Percentiles rank a stretch among this genome's conserved stretches.
phyloP scores from a whole-genome alignment of 2,329 filamentous ascomycete species.

The Keithomyces neogunnii region DNA sequence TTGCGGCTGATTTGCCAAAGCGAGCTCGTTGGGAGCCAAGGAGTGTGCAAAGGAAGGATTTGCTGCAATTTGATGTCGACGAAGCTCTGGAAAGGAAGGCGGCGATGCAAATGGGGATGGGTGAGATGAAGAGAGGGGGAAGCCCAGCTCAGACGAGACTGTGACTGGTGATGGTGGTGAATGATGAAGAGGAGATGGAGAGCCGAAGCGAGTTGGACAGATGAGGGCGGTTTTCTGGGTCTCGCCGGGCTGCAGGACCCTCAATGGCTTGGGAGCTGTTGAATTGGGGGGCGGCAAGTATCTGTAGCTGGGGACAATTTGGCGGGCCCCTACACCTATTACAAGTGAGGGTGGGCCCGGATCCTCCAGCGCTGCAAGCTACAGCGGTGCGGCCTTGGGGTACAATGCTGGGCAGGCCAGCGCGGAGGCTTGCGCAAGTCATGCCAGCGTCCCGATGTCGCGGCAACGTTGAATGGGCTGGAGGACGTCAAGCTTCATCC shows the following conservation, averaged over 20 bases:
- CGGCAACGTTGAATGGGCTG: too few species aligned
- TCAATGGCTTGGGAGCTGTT: too few species aligned
- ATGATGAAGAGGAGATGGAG: slow-evolving; percentile 11
- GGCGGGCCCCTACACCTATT: too few species aligned
- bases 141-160: slow-evolving; percentile 25
- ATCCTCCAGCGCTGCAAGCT: too few species aligned
- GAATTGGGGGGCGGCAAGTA: too few species aligned
- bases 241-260: not conserved
- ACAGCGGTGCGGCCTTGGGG: too few species aligned
- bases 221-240: not conserved
- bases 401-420: too few species aligned
- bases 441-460: too few species aligned
- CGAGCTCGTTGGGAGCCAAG: slow-evolving; percentile 26
- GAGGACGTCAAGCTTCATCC: too few species aligned
- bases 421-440: too few species aligned
- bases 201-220: slow-evolving; percentile 1
- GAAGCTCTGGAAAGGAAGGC: slow-evolving; percentile 31
- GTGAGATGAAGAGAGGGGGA: slow-evolving; percentile 17
- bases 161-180: slow-evolving; percentile 15
- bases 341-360: too few species aligned
- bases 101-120: slow-evolving; percentile 31
- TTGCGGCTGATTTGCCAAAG: slow-evolving; percentile 15
- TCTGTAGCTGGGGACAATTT: too few species aligned
- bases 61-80: slow-evolving; percentile 21
- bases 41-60: slow-evolving; percentile 26